Conservation (phyloP, 192 early-diverging fungal species). For the Backusella morwellensis region DNA sequence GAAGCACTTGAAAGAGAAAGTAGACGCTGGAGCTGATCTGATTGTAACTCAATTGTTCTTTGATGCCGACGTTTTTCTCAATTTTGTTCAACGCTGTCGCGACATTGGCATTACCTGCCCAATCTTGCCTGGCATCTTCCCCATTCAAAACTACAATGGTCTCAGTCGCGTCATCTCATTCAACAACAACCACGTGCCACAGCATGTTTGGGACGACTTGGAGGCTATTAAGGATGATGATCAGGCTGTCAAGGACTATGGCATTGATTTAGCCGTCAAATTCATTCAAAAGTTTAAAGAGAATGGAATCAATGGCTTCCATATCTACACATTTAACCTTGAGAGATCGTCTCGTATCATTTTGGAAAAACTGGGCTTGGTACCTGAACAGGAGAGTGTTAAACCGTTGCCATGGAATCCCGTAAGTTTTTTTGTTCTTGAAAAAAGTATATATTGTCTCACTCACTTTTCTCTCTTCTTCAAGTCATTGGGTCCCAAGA, state of each 20-base stretch:
- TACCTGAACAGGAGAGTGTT: constrained; percentile 61
- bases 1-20: constrained; percentile 77
- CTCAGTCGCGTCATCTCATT: constrained; percentile 87
- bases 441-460: too few species aligned
- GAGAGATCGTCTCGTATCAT: constrained; percentile 83
- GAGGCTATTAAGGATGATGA: constrained; percentile 95
- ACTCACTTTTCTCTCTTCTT: not conserved
- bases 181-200: constrained; percentile 83
- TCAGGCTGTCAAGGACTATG: constrained; percentile 92
- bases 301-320: constrained; percentile 68
- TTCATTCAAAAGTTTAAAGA: constrained; percentile 65
- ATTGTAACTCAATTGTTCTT: constrained; percentile 96
- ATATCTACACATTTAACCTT: constrained; percentile 94
- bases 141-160: constrained; percentile 89
- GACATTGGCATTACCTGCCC: constrained; percentile 71
- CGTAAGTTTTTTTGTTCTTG: constrained; percentile 36
- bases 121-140: constrained; percentile 92
- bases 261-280: constrained; percentile 76
- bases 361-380: constrained; percentile 69
- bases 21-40: constrained; percentile 91
- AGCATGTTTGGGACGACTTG: constrained; percentile 65
- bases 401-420: constrained; percentile 82
- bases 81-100: constrained; percentile 76
- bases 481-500: constrained; percentile 55
- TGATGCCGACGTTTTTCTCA: constrained; percentile 75